A percentile compares a stretch with the other conserved stretches of the same genome.
phyloP scores from a whole-genome alignment of 345 rosid genomes.

The Brassica rapa region DNA sequence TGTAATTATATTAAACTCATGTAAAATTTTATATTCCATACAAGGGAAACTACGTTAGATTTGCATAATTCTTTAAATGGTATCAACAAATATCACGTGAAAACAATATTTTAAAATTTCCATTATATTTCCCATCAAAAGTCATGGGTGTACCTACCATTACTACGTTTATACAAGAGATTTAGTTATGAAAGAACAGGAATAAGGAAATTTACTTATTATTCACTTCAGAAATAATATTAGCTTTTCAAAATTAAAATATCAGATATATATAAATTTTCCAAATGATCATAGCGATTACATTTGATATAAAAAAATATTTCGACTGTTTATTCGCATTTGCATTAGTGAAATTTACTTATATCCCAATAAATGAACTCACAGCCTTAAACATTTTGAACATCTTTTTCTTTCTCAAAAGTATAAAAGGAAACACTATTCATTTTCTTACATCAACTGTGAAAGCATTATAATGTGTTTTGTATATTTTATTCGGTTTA shows the following conservation, averaged over 20 bases:
- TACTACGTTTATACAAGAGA: background rate
- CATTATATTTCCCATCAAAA: background rate
- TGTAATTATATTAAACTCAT: too few species aligned
- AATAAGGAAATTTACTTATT: background rate
- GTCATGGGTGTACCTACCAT: background rate
- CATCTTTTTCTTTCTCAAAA: background rate
- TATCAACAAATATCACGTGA: conserved; percentile 35
- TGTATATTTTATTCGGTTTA: background rate
- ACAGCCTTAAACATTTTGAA: background rate
- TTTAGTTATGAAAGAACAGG: background rate
- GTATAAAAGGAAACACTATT: background rate
- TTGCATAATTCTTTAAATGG: conserved; percentile 18
- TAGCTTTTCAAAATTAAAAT: background rate
- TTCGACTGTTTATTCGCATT: background rate
- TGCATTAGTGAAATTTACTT: background rate
- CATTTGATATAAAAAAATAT: too few species aligned
- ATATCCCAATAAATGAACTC: background rate
- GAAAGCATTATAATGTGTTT: background rate
- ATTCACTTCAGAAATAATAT: background rate
- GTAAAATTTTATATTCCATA: too few species aligned
- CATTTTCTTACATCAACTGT: background rate
- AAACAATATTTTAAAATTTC: background rate
- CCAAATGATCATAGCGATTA: too few species aligned
- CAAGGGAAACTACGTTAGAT: background rate
- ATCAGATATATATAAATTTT: too few species aligned